Evolutionary conservation across 176 grass and related monocot species (phyloP).

Genomic region (Eremochloa ophiuroides): DNA sequence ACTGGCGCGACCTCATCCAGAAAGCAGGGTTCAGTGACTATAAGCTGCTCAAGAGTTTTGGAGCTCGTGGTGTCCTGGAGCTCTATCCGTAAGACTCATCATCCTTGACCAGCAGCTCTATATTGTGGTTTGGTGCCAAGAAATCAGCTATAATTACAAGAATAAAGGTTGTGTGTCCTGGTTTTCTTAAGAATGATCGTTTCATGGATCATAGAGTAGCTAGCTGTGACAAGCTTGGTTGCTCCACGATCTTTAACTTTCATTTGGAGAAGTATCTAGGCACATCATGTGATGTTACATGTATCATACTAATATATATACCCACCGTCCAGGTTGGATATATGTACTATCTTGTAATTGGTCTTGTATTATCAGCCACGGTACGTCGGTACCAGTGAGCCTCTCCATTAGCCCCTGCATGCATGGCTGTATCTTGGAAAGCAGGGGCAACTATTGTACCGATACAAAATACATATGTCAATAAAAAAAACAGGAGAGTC

Average conservation of each 20-base stretch:
- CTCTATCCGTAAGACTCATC: not conserved
- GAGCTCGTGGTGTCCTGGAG: constrained; percentile 23
- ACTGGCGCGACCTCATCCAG: constrained; percentile 25
- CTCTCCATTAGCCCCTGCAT: too few relatives aligned
- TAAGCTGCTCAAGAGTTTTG: constrained; percentile 4
- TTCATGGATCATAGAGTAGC: not conserved
- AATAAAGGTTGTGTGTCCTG: not conserved
- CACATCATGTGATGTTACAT: too few relatives aligned
- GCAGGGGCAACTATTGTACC: too few relatives aligned
- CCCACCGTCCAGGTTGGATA: too few relatives aligned
- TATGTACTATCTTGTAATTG: too few relatives aligned
- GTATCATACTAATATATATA: too few relatives aligned
- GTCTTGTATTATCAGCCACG: too few relatives aligned
- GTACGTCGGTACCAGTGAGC: too few relatives aligned
- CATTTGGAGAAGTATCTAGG: not conserved
- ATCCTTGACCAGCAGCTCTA: not conserved
- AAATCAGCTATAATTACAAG: not conserved
- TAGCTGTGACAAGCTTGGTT: not conserved
- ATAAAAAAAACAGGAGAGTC: too few relatives aligned
- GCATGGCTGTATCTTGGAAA: too few relatives aligned
- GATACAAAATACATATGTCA: too few relatives aligned
- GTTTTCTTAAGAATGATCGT: not conserved
- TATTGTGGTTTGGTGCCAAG: not conserved
- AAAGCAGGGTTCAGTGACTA: constrained; percentile 37
- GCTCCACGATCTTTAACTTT: not conserved